A percentile compares a stretch with the other conserved stretches of the same genome.
Conservation (phyloP, 75 land plant species). For the Chamaecyparis obtusa region DNA sequence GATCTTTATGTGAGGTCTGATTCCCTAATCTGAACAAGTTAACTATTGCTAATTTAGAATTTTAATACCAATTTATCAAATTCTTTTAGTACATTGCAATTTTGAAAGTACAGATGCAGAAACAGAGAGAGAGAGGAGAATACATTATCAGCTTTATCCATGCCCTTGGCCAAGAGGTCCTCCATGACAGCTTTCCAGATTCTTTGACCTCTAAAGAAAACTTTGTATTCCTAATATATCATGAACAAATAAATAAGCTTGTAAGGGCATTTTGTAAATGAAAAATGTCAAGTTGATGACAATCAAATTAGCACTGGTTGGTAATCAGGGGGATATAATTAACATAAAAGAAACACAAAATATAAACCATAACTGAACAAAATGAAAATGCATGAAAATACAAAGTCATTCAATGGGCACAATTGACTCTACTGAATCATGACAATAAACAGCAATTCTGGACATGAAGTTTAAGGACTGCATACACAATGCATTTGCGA, state of each 20-base stretch:
- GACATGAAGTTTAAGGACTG: background rate
- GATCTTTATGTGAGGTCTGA: background rate
- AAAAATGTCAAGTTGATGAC: background rate
- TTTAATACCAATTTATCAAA: background rate
- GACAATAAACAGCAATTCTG: background rate
- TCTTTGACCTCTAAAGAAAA: constrained; percentile 70
- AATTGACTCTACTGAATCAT: background rate
- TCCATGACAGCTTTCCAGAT: constrained; percentile 79
- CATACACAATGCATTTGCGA: background rate
- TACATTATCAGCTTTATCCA: constrained; percentile 73
- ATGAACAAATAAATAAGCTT: background rate
- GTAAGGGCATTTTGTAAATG: background rate
- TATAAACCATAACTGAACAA: background rate
- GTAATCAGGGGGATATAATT: background rate
- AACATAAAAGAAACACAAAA: background rate
- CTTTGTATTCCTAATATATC: constrained; percentile 12
- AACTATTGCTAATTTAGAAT: background rate
- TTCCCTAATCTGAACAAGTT: background rate
- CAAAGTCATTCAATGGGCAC: background rate
- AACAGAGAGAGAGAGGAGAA: background rate
- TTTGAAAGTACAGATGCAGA: background rate
- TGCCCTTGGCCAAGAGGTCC: constrained; percentile 66
- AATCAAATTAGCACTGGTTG: background rate
- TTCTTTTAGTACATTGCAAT: background rate
- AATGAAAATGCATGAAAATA: background rate